Evolutionary conservation across 2,329 filamentous ascomycete species (phyloP), one percentile per base, ranked within the genome.

Genomic region (Ambrosiella xylebori): DNA sequence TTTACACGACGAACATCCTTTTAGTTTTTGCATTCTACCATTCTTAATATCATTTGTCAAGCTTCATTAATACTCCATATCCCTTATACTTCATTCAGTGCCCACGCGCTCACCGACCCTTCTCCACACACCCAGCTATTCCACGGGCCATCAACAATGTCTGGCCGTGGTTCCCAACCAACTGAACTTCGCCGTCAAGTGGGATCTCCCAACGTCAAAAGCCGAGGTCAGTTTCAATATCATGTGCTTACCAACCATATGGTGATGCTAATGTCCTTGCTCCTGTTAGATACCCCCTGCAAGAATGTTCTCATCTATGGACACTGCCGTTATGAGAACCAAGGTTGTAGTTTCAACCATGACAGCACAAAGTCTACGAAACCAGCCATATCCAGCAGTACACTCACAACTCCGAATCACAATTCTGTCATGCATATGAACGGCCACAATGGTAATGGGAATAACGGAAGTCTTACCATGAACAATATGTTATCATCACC

Each of bases 231-330:
- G 74, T 53, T 49, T 60, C 61, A 51, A 45, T 51, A 54, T 27
- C 44, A 12, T 44, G 37, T 47, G n/a, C 27, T 5, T 27, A 27
- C 27, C 3, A 27, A 27, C 27, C 11, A 47, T 47, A 17, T 54
- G 15, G 15, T 19, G 38, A n/a, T 19, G 7, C 52, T 41, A 54
- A 54, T 15, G 19, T 15, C 12, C 39, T 40, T 53, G n/a, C 61
- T 38, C 8, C 40, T 38, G 9, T 19, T 38, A 60, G 89, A 94
- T 68, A 95, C 88, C 6, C 78, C 91, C 59, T 96, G 89, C 72
- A 85, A 89, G 67, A 95, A 96, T 71, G 85, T 96, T 61, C 79
- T 89, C 62, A 95, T 96, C 65, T 95, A 95, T 69, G 89, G 89
- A 58, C 86, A 91, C 71, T 96, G 89, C 70, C 85, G 88, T 63